Evolutionary conservation across 345 rosid species (phyloP), one percentile per base, ranked within the genome.

Genomic region (Populus nigra): DNA sequence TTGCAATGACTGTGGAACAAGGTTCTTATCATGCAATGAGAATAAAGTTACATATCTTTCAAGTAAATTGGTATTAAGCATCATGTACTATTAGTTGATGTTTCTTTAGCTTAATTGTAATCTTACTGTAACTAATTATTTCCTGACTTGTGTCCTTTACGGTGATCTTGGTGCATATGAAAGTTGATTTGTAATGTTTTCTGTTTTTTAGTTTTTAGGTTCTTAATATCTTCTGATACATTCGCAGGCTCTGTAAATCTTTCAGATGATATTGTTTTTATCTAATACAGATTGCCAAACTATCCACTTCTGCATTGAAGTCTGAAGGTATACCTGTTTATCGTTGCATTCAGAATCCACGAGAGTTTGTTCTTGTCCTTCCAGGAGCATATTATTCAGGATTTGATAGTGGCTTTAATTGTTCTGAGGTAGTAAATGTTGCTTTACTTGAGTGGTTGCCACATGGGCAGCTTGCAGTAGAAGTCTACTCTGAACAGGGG

Each of bases 361-460:
- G 96, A 66, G 93, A 91, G 80, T 91, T 89, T 78, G 88, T 91
- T 81, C 85, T 93, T 70, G 73, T 87, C 69, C 85, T 84, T 73
- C 94, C 98, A 12, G 92, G 96, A 81, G 83, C 90, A 43, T 85
- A 81, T 81, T 81, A 86, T 83, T 87, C 89, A 5, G 88, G 89
- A 61, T 86, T 93, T 78, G 88, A 90, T 70, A 83, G 86, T 82
- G 98, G 98, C 65, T 93, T 91, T 76, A 91, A 89, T 85, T 89
- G 88, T 78, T 77, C 81, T 47, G 96, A 91, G 90, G 77, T 84
- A 41, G 88, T 80, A 76, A 90, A 86, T 82, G 79, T 91, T 36
- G 98, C 98, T 84, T 91, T 89, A 22, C 45, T 91, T 59, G 90
- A 91, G 57, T 93, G 98, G 98, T 80, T 93, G 80, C 89, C 89